These are phyloP conservation scores for Apostasia shenzhenica DNA, from an alignment of 106 monocot species.

Conservation along the genomic window DNA sequence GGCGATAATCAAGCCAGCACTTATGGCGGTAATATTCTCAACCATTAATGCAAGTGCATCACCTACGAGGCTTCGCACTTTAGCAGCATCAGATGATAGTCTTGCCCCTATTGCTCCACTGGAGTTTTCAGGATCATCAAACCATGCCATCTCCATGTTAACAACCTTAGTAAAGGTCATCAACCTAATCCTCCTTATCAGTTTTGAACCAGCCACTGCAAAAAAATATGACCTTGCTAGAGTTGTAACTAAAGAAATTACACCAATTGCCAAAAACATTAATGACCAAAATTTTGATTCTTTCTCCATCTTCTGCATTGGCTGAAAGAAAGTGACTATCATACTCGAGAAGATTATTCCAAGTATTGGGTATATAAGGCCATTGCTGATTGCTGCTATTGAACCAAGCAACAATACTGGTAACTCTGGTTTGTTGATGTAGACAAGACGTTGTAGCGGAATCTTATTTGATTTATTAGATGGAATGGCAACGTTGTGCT, in stretches of 20 bases:
- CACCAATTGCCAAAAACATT: constrained; percentile 5
- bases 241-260: not conserved
- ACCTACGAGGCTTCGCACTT: constrained; percentile 2
- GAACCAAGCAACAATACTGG: constrained; percentile 26
- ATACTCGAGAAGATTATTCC: constrained; percentile 4
- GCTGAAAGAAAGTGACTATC: constrained; percentile 6
- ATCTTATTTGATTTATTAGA: constrained; percentile 1
- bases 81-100: constrained; percentile 7
- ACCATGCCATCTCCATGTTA: constrained; percentile 35
- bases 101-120: constrained; percentile 12
- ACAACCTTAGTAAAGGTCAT: constrained; percentile 35
- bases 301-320: not conserved
- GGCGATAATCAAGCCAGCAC: constrained; percentile 5
- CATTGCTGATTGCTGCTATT: constrained; percentile 9
- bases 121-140: constrained; percentile 21
- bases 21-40: not conserved
- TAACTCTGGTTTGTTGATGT: constrained; percentile 21
- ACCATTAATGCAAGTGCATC: constrained; percentile 2
- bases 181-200: constrained; percentile 24
- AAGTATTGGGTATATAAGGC: constrained; percentile 4
- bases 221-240: constrained; percentile 27
- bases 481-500: not conserved
- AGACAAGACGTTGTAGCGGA: not conserved
- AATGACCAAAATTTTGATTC: constrained; percentile 14
- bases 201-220: constrained; percentile 22